phyloP scores from a whole-genome alignment of 495 filamentous ascomycete species.

The Talaromyces adpressus region DNA sequence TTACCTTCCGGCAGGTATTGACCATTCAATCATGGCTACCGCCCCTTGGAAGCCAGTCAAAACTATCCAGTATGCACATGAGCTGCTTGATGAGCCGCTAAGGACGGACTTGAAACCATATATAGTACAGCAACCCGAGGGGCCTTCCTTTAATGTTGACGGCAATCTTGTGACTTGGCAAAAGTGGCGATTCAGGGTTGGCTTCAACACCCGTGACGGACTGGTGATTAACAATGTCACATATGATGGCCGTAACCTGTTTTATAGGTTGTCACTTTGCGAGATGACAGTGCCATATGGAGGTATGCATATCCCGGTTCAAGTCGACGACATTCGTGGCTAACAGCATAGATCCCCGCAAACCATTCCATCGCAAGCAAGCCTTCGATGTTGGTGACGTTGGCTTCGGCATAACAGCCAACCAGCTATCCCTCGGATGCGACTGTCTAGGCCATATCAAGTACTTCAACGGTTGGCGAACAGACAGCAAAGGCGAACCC shows the following conservation, averaged over 20 bases:
- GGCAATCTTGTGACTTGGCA: conserved; percentile 50
- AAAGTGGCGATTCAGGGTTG: conserved; percentile 60
- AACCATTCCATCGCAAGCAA: conserved; percentile 57
- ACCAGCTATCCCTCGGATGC: conserved; percentile 59
- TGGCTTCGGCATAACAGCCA: conserved; percentile 59
- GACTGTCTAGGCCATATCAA: conserved; percentile 61
- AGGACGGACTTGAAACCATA: conserved; percentile 63
- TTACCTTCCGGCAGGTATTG: conserved; percentile 33
- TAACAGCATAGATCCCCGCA: conserved; percentile 45
- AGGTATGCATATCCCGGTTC: not conserved
- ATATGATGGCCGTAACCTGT: conserved; percentile 58
- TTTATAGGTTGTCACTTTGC: conserved; percentile 65
- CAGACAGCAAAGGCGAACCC: conserved; percentile 43
- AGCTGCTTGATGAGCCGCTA: conserved; percentile 40
- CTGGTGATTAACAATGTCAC: conserved; percentile 55
- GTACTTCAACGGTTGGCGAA: conserved; percentile 53
- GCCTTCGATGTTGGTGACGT: conserved; percentile 67
- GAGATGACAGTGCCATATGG: conserved; percentile 68
- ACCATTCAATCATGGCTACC: conserved; percentile 23
- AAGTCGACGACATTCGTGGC: not conserved
- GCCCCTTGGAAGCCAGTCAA: conserved; percentile 45
- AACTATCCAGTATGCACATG: conserved; percentile 42
- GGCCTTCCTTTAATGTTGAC: conserved; percentile 53
- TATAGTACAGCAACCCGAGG: conserved; percentile 70
- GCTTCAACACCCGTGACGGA: conserved; percentile 57